A percentile compares a stretch with the other conserved stretches of the same genome.
Evolutionary conservation across 2,329 filamentous ascomycete genomes (phyloP).

Genomic region (Raffaelea deltoideospora): DNA sequence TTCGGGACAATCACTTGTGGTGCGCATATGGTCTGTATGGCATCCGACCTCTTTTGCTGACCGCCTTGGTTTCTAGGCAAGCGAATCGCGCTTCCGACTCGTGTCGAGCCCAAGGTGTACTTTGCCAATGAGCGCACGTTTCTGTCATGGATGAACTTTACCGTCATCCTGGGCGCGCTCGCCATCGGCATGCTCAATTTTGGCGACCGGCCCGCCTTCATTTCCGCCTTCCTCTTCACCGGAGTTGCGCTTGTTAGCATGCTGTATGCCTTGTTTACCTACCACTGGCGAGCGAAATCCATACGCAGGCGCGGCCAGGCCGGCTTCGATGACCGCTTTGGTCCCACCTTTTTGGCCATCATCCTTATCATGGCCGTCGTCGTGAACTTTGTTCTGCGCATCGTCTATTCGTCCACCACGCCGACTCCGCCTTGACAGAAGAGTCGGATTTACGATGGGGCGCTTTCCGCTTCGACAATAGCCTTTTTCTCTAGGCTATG

Average conservation of each 20-base stretch:
- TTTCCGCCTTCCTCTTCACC: slow-evolving; percentile 87
- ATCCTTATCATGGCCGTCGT: slow-evolving; percentile 79
- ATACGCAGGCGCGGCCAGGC: slow-evolving; percentile 84
- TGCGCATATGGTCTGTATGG: too few relatives aligned
- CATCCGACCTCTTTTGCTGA: not conserved
- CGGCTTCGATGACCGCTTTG: slow-evolving; percentile 92
- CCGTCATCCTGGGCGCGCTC: slow-evolving; percentile 90
- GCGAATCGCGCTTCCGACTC: slow-evolving; percentile 91
- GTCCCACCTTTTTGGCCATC: slow-evolving; percentile 78
- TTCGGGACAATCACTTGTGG: too few relatives aligned
- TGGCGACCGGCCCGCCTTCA: slow-evolving; percentile 84
- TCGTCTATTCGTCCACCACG: slow-evolving; percentile 29
- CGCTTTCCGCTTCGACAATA: too few relatives aligned
- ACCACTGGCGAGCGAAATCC: slow-evolving; percentile 92
- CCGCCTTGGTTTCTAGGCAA: slow-evolving; percentile 50
- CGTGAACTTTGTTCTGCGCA: slow-evolving; percentile 84
- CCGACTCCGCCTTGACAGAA: too few relatives aligned
- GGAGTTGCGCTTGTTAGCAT: slow-evolving; percentile 88
- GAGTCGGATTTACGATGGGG: too few relatives aligned
- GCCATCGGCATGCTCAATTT: slow-evolving; percentile 98
- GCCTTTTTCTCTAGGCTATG: too few relatives aligned
- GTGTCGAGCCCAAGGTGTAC: slow-evolving; percentile 98
- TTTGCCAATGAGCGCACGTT: slow-evolving; percentile 99
- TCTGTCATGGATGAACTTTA: slow-evolving; percentile 99
- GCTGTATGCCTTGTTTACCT: slow-evolving; percentile 87